Evolutionary conservation across 2,329 filamentous ascomycete species (phyloP).

Genomic region (Diaporthe vaccinii): DNA sequence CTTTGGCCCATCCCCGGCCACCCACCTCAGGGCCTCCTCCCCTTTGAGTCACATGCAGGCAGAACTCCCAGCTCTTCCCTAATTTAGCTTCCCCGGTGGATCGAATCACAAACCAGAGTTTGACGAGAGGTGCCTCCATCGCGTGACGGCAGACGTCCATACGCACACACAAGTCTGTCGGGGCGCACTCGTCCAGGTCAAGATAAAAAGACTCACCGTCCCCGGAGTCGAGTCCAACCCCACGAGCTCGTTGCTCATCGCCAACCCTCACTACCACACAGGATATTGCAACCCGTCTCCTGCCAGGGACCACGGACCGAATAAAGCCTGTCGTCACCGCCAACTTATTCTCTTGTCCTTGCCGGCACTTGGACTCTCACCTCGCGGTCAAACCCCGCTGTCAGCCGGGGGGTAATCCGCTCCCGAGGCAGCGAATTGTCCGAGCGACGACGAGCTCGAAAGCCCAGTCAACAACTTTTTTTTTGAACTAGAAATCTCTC

Average conservation of each 20-base stretch:
- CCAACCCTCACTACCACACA: neutral
- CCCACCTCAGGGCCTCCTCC: constrained; percentile 22
- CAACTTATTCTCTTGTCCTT: neutral
- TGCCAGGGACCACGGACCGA: neutral
- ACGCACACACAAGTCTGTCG: neutral
- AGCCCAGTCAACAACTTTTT: neutral
- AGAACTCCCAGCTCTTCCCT: neutral
- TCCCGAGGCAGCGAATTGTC: neutral
- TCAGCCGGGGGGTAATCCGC: neutral
- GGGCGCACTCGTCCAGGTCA: neutral
- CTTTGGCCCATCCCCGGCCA: constrained; percentile 14
- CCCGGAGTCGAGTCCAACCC: neutral
- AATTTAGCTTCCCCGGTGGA: constrained; percentile 2
- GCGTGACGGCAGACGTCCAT: constrained; percentile 12
- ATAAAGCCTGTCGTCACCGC: neutral
- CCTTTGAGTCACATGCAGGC: constrained; percentile 23
- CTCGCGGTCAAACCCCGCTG: neutral
- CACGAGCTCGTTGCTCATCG: neutral
- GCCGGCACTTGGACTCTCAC: neutral
- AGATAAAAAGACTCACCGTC: constrained; percentile 14
- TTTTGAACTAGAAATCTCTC: neutral
- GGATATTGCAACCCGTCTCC: neutral
- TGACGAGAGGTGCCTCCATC: constrained; percentile 27
- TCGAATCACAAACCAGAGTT: constrained; percentile 9
- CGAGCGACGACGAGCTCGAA: neutral